Percentiles rank a stretch among this genome's conserved stretches.
These are phyloP conservation scores for Gyrodon lividus DNA, from an alignment of 768 basidiomycete species.

Conservation along the genomic window DNA sequence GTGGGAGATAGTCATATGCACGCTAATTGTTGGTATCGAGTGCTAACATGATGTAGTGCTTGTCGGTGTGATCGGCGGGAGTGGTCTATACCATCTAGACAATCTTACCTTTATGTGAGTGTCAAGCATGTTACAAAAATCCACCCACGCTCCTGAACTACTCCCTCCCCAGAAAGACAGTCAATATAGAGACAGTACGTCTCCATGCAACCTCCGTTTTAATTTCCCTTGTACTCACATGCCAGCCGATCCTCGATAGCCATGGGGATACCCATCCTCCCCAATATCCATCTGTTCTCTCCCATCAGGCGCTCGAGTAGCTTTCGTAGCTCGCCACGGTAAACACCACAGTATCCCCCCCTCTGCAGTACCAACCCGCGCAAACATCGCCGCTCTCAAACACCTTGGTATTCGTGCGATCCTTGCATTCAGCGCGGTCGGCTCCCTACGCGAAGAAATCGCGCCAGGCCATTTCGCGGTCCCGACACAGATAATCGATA, in stretches of 20 bases:
- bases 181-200: constrained; percentile 80
- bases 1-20: too few relatives aligned
- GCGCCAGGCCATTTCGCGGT: constrained; percentile 85
- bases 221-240: neutral
- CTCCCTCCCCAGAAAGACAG: constrained; percentile 51
- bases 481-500: constrained; percentile 92
- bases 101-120: constrained; percentile 86
- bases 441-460: constrained; percentile 92
- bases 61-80: constrained; percentile 89
- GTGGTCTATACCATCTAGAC: constrained; percentile 90
- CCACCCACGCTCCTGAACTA: neutral
- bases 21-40: neutral
- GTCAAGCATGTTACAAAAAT: neutral
- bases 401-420: constrained; percentile 85
- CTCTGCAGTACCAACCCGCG: constrained; percentile 77
- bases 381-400: constrained; percentile 96
- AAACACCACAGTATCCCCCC: constrained; percentile 76
- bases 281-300: constrained; percentile 92
- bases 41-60: constrained; percentile 47
- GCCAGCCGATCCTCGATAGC: constrained; percentile 44
- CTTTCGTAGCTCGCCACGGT: constrained; percentile 93
- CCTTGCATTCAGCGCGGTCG: constrained; percentile 94
- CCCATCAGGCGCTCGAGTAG: constrained; percentile 75
- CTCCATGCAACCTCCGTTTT: neutral
- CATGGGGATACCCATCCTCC: constrained; percentile 90